Conservation (phyloP, 2,329 filamentous ascomycete species). For the Colletotrichum sp. region DNA sequence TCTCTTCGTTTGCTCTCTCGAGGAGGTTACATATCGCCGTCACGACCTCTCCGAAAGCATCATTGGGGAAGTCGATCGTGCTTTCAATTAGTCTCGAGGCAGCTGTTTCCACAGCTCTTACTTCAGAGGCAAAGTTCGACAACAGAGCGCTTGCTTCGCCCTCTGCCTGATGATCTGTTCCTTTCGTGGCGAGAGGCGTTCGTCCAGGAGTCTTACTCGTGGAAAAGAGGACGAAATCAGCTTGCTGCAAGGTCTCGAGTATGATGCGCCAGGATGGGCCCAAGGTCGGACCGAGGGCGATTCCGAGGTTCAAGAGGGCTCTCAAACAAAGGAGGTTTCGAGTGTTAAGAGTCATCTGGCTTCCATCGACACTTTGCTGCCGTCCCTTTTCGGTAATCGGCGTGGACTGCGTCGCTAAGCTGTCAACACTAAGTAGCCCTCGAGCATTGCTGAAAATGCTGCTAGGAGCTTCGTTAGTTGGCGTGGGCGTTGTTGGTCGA, state of each 20-base stretch:
- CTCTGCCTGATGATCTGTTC: slow-evolving; percentile 53
- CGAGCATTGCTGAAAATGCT: slow-evolving; percentile 75
- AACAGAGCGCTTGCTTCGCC: slow-evolving; percentile 57
- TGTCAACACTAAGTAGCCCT: slow-evolving; percentile 77
- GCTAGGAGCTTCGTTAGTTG: slow-evolving; percentile 34
- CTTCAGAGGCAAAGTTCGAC: slow-evolving; percentile 77
- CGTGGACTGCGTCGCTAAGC: slow-evolving; percentile 63
- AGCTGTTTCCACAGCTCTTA: slow-evolving; percentile 87
- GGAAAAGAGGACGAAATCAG: slow-evolving; percentile 82
- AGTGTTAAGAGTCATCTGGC: slow-evolving; percentile 71
- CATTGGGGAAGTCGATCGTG: slow-evolving; percentile 87
- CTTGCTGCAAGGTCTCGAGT: slow-evolving; percentile 89
- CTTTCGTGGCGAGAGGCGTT: slow-evolving; percentile 52
- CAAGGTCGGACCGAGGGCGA: slow-evolving; percentile 88
- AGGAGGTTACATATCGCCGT: slow-evolving; percentile 77
- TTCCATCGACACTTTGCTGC: slow-evolving; percentile 62
- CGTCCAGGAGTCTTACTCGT: slow-evolving; percentile 60
- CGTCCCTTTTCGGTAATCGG: slow-evolving; percentile 63
- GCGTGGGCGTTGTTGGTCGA: slow-evolving; percentile 47
- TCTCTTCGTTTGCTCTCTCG: slow-evolving; percentile 38
- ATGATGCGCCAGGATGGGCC: slow-evolving; percentile 88
- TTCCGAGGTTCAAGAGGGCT: slow-evolving; percentile 92
- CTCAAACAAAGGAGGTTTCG: slow-evolving; percentile 89
- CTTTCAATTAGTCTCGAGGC: slow-evolving; percentile 88
- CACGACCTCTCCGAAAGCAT: slow-evolving; percentile 79